Conservation (phyloP, 306 rosid genomes). For the Acacia acuminata region DNA sequence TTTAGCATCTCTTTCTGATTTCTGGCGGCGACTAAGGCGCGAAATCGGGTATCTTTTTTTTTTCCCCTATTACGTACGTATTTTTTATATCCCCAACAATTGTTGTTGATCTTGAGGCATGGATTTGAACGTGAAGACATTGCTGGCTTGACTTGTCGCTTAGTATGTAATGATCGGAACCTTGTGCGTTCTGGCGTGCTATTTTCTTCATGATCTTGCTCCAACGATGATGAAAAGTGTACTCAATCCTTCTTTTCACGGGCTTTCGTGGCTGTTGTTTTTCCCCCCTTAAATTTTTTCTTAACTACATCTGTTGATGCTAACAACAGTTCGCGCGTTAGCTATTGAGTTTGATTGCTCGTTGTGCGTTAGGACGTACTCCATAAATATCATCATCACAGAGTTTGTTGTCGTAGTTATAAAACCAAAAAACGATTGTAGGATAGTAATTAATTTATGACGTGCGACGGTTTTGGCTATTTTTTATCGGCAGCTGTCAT, state of each 20-base stretch:
- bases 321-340: background rate
- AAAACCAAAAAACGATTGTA: background rate
- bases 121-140: background rate
- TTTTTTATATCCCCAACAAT: background rate
- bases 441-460: background rate
- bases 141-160: no score
- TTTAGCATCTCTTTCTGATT: background rate
- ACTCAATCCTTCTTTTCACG: background rate
- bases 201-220: background rate
- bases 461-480: background rate
- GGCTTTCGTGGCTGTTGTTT: background rate
- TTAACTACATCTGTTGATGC: background rate
- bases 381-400: background rate
- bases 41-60: background rate
- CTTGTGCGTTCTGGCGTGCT: background rate
- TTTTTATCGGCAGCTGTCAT: background rate
- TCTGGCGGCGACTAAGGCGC: background rate
- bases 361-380: no score
- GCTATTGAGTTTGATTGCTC: no score
- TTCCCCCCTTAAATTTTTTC: background rate
- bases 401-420: background rate
- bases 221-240: background rate
- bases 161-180: background rate
- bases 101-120: background rate
- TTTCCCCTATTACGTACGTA: background rate